These are phyloP conservation scores for Fusarium dimerum DNA, from an alignment of 2,329 filamentous ascomycete genomes.

Conservation along the genomic window DNA sequence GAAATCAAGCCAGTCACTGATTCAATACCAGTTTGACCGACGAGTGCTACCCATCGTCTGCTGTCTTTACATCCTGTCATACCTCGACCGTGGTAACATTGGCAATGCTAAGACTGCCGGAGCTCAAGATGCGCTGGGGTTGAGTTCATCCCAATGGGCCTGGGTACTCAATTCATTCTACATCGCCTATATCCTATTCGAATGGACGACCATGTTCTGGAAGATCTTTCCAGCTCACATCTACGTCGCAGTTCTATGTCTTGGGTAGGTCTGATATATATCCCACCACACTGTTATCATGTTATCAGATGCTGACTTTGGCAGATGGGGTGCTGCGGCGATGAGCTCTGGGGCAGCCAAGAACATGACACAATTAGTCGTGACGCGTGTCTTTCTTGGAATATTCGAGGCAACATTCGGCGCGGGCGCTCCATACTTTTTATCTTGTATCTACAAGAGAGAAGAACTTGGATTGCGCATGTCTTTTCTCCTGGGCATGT, in stretches of 20 bases:
- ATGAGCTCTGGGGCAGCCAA: constrained; percentile 17
- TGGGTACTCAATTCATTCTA: constrained; percentile 26
- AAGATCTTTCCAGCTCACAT: constrained; percentile 19
- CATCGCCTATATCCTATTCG: constrained; percentile 17
- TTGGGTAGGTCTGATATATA: constrained; percentile 7
- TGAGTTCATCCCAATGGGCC: constrained; percentile 14
- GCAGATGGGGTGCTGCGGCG: constrained; percentile 20
- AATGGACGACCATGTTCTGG: constrained; percentile 24
- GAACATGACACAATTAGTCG: constrained; percentile 9
- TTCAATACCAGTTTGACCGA: constrained; percentile 13
- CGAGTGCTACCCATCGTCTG: constrained; percentile 18
- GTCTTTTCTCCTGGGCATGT: constrained; percentile 16
- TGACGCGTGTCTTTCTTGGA: constrained; percentile 5
- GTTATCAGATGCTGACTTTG: neutral
- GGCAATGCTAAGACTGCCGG: constrained; percentile 24
- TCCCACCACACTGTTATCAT: accelerated
- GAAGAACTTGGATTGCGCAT: constrained; percentile 13
- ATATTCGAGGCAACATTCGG: constrained; percentile 22
- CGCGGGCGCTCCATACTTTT: constrained; percentile 18
- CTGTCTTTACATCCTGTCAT: constrained; percentile 22
- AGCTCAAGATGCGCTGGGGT: constrained; percentile 8
- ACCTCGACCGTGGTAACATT: constrained; percentile 22
- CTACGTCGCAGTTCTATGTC: constrained; percentile 12
- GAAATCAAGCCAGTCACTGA: neutral
- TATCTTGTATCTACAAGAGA: constrained; percentile 13